Evolutionary conservation across 495 filamentous ascomycete genomes (phyloP), one percentile per base, ranked within the genome.

Genomic region (Corynascus novoguineensis): DNA sequence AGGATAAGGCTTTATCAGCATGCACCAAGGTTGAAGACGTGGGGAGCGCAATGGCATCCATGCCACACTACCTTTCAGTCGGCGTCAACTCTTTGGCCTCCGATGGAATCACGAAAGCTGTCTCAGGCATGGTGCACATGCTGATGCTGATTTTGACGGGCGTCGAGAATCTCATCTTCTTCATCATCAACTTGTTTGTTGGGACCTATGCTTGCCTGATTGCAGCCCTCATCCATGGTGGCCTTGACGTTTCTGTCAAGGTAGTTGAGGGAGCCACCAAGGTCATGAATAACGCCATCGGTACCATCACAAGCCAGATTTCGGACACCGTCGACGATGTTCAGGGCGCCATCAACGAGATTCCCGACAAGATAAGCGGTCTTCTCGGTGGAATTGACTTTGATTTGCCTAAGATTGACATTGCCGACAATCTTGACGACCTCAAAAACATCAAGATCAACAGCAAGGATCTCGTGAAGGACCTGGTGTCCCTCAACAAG

Each of bases 21-120:
- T 98, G 93, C 64, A 89, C 86, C 51, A 83, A 84, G 58, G 91
- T 97, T n/a, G 92, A 98, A 70, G 88, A 88, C 50, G 82, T 95
- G 71, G 95, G 92, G 59, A 96, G 90, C 65, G 81, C 91, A 34
- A 92, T 98, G 89, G 93, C 91, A 22, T 97, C 92, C 19, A 95
- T 96, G 90, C 93, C 93, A 17, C 85, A 96, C 68, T 97, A 95
- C 75, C 83, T 97, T 63, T 82, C 91, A 1, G 74, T 81, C 40
- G 93, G 93, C 24, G 86, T 95, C 69, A 98, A 98, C 71, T 82
- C 89, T 34, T 73, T 97, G 32, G 84, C 90, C 7, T 90, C 89
- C 12, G 73, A 75, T 31, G 84, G 86, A 24, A 81, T 98, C 60
- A 88, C 89, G 50, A 82, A 86, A 31, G 82, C 88, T 3, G 86